phyloP scores from a whole-genome alignment of 139 green algal genomes.

The Asterochloris erici region DNA sequence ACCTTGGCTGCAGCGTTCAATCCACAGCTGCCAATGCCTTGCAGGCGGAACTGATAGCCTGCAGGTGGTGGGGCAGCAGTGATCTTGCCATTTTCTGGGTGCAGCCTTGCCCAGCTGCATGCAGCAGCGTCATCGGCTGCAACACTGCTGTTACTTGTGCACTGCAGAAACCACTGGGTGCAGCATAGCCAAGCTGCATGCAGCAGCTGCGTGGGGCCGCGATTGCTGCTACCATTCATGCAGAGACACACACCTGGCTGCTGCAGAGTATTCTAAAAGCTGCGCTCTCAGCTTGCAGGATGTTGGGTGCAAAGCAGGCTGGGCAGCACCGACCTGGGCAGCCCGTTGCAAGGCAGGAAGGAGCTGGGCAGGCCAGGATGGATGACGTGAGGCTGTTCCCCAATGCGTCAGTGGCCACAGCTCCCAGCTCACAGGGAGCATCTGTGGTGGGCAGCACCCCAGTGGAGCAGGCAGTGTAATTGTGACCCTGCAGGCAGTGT shows the following conservation, averaged over 20 bases:
- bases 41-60: conserved; percentile 5
- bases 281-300: neutral
- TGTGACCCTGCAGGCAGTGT: conserved; percentile 3
- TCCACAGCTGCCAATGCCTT: conserved; percentile 21
- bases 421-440: conserved; percentile 39
- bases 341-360: conserved; percentile 15
- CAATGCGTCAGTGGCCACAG: conserved; percentile 22
- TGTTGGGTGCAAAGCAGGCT: neutral
- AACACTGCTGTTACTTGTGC: no score
- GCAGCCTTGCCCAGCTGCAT: no score
- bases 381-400: conserved; percentile 29
- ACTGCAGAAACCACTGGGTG: no score
- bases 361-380: conserved; percentile 45
- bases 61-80: neutral
- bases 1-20: conserved; percentile 30
- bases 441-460: conserved; percentile 10
- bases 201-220: no score
- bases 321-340: conserved; percentile 1
- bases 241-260: neutral
- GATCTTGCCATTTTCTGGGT: neutral
- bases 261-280: neutral
- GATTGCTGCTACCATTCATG: no score
- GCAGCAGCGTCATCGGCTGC: no score
- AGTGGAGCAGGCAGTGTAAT: conserved; percentile 14
- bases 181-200: no score